Percentiles rank a stretch among this genome's conserved stretches.
Evolutionary conservation across 495 filamentous ascomycete species (phyloP).

Genomic region (Aspergillus bertholletiae): DNA sequence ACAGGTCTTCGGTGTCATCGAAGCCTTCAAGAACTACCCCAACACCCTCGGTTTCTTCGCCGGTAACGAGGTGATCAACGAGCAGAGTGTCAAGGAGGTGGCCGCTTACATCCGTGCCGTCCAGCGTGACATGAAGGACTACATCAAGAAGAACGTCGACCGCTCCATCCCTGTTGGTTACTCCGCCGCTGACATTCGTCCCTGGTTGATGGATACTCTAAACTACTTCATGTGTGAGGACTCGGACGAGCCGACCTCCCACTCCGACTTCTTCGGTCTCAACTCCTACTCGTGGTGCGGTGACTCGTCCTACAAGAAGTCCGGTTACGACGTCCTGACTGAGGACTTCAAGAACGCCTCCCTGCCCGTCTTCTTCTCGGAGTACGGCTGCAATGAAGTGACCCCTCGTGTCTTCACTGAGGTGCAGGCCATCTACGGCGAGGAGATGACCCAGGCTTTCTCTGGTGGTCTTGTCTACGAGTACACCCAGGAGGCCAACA

Average conservation of each 20-base stretch:
- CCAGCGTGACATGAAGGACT: conserved; percentile 81
- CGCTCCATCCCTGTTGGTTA: conserved; percentile 82
- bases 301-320: conserved; percentile 62
- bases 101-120: conserved; percentile 57
- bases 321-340: conserved; percentile 70
- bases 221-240: conserved; percentile 83
- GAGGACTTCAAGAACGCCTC: conserved; percentile 65
- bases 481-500: conserved; percentile 73
- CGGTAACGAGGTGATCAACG: conserved; percentile 91
- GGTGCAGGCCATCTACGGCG: conserved; percentile 73
- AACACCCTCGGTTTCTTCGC: conserved; percentile 91
- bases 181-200: conserved; percentile 89
- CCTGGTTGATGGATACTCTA: conserved; percentile 72
- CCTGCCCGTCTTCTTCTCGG: conserved; percentile 92
- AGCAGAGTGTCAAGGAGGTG: conserved; percentile 40
- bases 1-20: conserved; percentile 84
- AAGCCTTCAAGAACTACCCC: conserved; percentile 90
- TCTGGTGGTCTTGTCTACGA: conserved; percentile 90
- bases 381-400: conserved; percentile 89
- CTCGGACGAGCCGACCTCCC: conserved; percentile 59
- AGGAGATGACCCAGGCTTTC: conserved; percentile 73
- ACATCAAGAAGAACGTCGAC: conserved; percentile 67
- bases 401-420: conserved; percentile 80
- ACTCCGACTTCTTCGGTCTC: conserved; percentile 83
- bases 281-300: conserved; percentile 98